Percentiles rank a stretch among this genome's conserved stretches.
phyloP scores from a whole-genome alignment of 768 basidiomycete genomes.

The Lentinula sp. region DNA sequence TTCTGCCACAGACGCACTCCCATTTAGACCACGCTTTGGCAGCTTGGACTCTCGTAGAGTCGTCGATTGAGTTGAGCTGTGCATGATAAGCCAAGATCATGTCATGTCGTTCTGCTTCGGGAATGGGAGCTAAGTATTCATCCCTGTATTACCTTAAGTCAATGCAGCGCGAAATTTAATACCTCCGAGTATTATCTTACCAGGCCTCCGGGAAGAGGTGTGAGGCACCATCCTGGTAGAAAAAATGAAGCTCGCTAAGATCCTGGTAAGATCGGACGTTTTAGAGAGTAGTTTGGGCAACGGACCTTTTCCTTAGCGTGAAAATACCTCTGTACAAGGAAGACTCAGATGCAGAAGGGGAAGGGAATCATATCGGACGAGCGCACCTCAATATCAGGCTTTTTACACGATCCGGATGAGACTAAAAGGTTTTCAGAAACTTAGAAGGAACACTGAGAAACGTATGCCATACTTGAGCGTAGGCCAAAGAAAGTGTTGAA shows the following conservation, averaged over 20 bases:
- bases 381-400: conserved; percentile 68
- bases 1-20: conserved; percentile 56
- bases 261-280: neutral
- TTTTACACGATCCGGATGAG: conserved; percentile 77
- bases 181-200: conserved; percentile 27
- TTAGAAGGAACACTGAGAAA: neutral
- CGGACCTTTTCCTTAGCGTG: conserved; percentile 70
- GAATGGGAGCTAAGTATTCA: conserved; percentile 74
- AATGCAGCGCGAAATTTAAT: neutral
- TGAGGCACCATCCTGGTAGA: conserved; percentile 84
- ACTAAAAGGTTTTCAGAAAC: conserved; percentile 27
- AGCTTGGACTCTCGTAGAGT: conserved; percentile 55
- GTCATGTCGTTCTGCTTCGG: conserved; percentile 73
- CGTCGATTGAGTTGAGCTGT: conserved; percentile 68
- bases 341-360: neutral
- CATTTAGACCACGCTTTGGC: conserved; percentile 87
- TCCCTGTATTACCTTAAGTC: conserved; percentile 45
- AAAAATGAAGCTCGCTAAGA: conserved; percentile 74
- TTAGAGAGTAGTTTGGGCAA: neutral
- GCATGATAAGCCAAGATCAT: conserved; percentile 81
- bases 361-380: neutral
- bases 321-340: conserved; percentile 68
- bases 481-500: conserved; percentile 79
- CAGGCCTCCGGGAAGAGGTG: conserved; percentile 87
- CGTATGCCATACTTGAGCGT: conserved; percentile 58